phyloP scores from a whole-genome alignment of 495 filamentous ascomycete species.

The Halenospora varia region DNA sequence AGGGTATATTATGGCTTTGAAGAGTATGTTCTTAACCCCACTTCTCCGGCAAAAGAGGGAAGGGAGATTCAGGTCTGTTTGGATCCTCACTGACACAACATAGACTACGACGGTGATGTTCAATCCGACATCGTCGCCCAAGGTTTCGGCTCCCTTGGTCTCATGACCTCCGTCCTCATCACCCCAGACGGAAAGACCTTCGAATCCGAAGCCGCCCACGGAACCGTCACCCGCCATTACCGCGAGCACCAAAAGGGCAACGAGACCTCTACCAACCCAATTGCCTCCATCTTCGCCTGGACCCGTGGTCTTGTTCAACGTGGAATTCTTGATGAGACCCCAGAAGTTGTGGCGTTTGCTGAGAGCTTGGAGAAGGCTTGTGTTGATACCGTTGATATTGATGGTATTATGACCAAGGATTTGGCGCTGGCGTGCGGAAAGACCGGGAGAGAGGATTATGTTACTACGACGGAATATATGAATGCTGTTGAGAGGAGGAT shows the following conservation, averaged over 20 bases:
- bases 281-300: slow-evolving; percentile 98
- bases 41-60: background rate
- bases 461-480: slow-evolving; percentile 85
- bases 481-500: slow-evolving; percentile 83
- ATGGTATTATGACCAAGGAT: slow-evolving; percentile 99
- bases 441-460: slow-evolving; percentile 75
- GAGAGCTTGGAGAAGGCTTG: slow-evolving; percentile 92
- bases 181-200: slow-evolving; percentile 94
- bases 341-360: slow-evolving; percentile 83
- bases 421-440: slow-evolving; percentile 86
- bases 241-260: slow-evolving; percentile 96
- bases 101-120: slow-evolving; percentile 98
- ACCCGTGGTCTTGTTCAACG: slow-evolving; percentile 92
- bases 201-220: slow-evolving; percentile 96
- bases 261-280: slow-evolving; percentile 97
- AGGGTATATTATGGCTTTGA: slow-evolving; percentile 94
- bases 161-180: slow-evolving; percentile 97
- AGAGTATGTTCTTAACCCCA: slow-evolving; percentile 57
- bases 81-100: slow-evolving; percentile 10
- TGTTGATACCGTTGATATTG: slow-evolving; percentile 85
- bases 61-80: no score
- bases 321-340: slow-evolving; percentile 83
- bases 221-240: slow-evolving; percentile 97
- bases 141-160: slow-evolving; percentile 94
- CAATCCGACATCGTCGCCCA: slow-evolving; percentile 98